Evolutionary conservation across 2,329 filamentous ascomycete genomes (phyloP), one percentile per base, ranked within the genome.

Genomic region (Fusarium heterosporum): DNA sequence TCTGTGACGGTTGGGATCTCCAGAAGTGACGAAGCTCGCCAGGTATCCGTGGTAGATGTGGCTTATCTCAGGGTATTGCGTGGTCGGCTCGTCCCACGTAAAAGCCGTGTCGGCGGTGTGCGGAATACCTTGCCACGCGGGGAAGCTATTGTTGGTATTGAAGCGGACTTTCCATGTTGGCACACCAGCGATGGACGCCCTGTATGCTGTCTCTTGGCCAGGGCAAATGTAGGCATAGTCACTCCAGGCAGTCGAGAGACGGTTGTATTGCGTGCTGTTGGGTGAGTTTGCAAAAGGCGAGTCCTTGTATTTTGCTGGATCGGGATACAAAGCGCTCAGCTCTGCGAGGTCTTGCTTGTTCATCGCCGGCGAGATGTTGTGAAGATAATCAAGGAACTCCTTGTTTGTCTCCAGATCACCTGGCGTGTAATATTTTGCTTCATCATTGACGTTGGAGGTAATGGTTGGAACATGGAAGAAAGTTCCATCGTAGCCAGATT

Each of bases 201-300:
- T 74, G 32, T 78, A 74, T 2, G 80, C 79, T 1, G 80, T 83
- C 57, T 82, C 81, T n/a, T 82, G 80, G 1, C 76, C 77, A 0
- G 81, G 76, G 19, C 80, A 83, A 16, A 80, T 78, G 57, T 83
- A 83, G 29, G 77, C 80, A 48, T 80, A 82, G 64, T 83, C 81
- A 14, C 77, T 78, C 76, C 77, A 79, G 0, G 82, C 79, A 1
- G 80, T 80, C 1, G 78, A 75, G 6, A 84, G 49, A 5, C 82
- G 79, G 36, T 81, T 72, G 54, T 79, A 84, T 61, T 84, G 82
- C 0, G 77, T 79, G 19, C 78, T 80, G 17, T 81, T 78, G 14
- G 78, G 80, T 0, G 77, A 78, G 30, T 75, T 66, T 19, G 73
- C 72, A 38, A 75, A 79, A 1, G 76, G 77, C 36, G 82, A 77